Conservation (phyloP, 1,139 yeast species). For the Geotrichum phurueaensis region DNA sequence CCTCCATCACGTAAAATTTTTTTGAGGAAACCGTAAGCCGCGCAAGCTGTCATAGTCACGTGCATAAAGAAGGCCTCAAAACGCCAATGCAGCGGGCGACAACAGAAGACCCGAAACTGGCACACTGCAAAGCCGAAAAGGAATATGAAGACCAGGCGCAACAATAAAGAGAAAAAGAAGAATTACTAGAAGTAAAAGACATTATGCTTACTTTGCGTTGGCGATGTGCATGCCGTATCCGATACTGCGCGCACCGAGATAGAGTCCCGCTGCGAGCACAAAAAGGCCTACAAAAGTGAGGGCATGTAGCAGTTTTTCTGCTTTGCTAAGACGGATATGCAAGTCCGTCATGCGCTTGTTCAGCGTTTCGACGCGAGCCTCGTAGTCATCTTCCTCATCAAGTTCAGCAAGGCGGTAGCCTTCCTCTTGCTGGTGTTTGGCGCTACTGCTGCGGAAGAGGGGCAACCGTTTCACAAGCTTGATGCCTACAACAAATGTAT, state of each 20-base stretch:
- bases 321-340: background rate
- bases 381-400: conserved; percentile 2
- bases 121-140: too few relatives aligned
- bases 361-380: background rate
- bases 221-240: conserved; percentile 5
- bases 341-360: background rate
- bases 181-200: too few relatives aligned
- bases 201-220: background rate
- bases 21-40: background rate
- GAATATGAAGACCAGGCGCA: background rate
- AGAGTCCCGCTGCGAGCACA: conserved; percentile 4
- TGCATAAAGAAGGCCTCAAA: background rate
- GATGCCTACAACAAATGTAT: conserved; percentile 1
- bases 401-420: conserved; percentile 8
- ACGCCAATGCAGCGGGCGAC: background rate
- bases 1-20: too few relatives aligned
- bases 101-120: too few relatives aligned
- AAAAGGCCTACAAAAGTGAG: background rate
- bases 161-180: background rate
- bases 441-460: background rate
- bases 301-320: background rate
- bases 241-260: conserved; percentile 4
- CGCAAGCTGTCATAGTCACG: background rate
- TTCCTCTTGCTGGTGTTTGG: background rate
- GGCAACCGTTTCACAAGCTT: background rate